A percentile compares a stretch with the other conserved stretches of the same genome.
Evolutionary conservation across 345 rosid genomes (phyloP).

Genomic region (Eucalyptus globulus): DNA sequence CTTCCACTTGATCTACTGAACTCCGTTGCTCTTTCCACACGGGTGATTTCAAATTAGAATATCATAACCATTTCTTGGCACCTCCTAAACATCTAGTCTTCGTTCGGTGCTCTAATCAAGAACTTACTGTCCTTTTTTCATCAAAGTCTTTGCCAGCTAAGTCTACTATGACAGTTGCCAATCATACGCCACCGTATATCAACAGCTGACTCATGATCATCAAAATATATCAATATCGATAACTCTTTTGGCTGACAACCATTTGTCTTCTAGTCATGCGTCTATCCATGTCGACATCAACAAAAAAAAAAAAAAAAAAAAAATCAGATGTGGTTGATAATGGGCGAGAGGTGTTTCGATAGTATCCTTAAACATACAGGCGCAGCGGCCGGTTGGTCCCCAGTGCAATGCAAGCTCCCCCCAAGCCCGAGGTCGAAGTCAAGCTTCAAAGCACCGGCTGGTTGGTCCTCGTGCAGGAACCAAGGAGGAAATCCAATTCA

Average conservation of each 20-base stretch:
- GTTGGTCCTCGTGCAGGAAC: background rate
- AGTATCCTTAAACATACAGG: background rate
- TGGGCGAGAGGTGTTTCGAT: background rate
- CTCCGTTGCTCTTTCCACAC: background rate
- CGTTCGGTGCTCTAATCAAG: too few species aligned
- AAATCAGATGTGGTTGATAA: background rate
- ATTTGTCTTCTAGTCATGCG: background rate
- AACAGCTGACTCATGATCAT: rapidly evolving
- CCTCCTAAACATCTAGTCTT: background rate
- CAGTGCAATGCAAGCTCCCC: background rate
- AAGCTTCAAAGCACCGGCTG: background rate
- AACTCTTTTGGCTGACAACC: background rate
- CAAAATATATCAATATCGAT: too few species aligned
- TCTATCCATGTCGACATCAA: background rate
- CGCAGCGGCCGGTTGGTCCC: background rate
- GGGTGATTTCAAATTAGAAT: background rate
- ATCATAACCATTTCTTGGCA: background rate
- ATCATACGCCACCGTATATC: background rate
- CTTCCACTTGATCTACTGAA: background rate
- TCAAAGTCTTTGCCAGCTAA: background rate
- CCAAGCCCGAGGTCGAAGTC: background rate
- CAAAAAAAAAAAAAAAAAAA: too few species aligned
- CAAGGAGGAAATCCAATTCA: background rate
- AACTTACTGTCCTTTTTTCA: background rate
- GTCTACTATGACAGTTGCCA: background rate